These are phyloP conservation scores for Phytophthora pluvialis DNA, from an alignment of 352 stramenopile species.

Conservation along the genomic window DNA sequence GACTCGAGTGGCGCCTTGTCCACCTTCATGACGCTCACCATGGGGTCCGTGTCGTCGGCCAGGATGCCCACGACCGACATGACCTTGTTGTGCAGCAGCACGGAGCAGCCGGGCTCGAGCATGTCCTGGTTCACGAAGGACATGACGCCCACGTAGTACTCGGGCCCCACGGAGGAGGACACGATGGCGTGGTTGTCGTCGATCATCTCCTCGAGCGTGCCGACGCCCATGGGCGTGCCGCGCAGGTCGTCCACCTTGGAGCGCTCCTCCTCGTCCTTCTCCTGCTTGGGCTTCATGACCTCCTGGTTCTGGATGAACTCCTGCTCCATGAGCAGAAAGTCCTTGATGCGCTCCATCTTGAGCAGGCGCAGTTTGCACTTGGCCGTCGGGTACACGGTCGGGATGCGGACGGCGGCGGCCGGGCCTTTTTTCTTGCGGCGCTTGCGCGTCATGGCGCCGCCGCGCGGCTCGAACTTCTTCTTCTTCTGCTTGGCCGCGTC, in stretches of 20 bases:
- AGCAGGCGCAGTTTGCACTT: conserved; percentile 99
- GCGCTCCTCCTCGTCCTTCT: conserved; percentile 98
- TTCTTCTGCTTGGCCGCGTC: conserved; percentile 92
- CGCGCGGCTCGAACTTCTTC: conserved; percentile 94
- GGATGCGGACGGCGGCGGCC: conserved; percentile 88
- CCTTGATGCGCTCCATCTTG: conserved; percentile 99
- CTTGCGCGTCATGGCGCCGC: conserved; percentile 84
- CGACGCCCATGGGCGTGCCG: conserved; percentile 97
- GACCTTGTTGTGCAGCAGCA: conserved; percentile 99
- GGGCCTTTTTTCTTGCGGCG: conserved; percentile 94
- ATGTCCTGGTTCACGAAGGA: conserved; percentile 99
- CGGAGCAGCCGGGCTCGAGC: conserved; percentile 98
- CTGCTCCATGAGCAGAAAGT: conserved; percentile 99
- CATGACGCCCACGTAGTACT: conserved; percentile 99
- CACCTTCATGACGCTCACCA: conserved; percentile 99
- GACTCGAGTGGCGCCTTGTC: conserved; percentile 99
- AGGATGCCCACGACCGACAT: conserved; percentile 99
- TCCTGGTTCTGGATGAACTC: conserved; percentile 99
- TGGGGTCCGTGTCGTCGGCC: conserved; percentile 98
- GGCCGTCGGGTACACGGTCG: conserved; percentile 94
- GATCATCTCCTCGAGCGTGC: conserved; percentile 99
- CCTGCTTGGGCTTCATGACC: conserved; percentile 99
- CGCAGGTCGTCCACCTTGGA: conserved; percentile 99
- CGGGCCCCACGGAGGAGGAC: conserved; percentile 96
- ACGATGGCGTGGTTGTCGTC: conserved; percentile 99